Evolutionary conservation across 257 asterid genomes (phyloP), one percentile per base, ranked within the genome.

Genomic region (Solanum sparsipilum): DNA sequence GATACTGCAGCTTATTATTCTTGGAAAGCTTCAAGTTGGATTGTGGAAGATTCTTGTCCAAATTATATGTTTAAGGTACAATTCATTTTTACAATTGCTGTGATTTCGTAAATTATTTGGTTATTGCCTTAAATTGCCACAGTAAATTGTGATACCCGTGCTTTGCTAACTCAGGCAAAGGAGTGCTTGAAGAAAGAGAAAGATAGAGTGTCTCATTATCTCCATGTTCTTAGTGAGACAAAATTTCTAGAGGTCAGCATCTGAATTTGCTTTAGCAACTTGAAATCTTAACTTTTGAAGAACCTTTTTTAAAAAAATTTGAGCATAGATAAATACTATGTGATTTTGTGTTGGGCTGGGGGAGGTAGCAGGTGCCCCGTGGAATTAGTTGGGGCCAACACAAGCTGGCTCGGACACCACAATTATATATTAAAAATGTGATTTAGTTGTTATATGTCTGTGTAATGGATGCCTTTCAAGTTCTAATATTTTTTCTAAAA

Each of bases 21-120:
- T 83, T 65, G 92, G 32, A 93, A 94, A 87, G 93, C 95, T 7
- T 94, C 95, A 32, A 90, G 85, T 48, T 94, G 96, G 96, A 90
- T 93, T 9, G 87, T 87, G 63, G 89, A 93, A 20, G 93, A 94
- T 89, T 92, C 96, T 25, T 94, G 94, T 89, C 94, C 96, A 15
- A 93, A 90, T 78, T 94, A 93, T 85, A 92, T 94, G 95, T 58
- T 90, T 87, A 92, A 93, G 93, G 98, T 88, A 83, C 84, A 63
- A 36, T 32, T 86, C 65, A 39, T 86, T 35, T 84, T 31, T 46
- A 32, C 39, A 46, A 20, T 70, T n/a, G 23, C 38, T 36, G 38
- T 5, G 31, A 34, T 76, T 36, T 12, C 68, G 16, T 81, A 81
- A 27, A 46, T 81, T 32, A 9, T 81, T 81, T 79, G 68, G 41